Percentiles rank a stretch among this genome's conserved stretches.
These are phyloP conservation scores for Amorphotheca resinae DNA, from an alignment of 495 filamentous ascomycete genomes.

Conservation along the genomic window DNA sequence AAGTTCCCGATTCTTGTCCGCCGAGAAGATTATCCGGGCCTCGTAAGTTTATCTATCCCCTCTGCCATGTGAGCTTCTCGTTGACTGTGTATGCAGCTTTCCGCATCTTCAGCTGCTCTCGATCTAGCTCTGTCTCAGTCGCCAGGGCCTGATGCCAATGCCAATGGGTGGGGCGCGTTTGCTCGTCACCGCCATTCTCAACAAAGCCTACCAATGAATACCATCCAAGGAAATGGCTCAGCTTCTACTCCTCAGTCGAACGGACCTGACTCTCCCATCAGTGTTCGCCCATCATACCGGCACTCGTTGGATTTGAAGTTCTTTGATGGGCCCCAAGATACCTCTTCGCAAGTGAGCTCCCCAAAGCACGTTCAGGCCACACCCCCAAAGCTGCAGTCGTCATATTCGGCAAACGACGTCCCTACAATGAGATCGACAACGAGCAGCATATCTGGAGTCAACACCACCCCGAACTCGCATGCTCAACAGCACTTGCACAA, in stretches of 20 bases:
- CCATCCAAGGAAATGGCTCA: constrained; percentile 18
- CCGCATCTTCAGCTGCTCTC: constrained; percentile 67
- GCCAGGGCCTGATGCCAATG: constrained; percentile 41
- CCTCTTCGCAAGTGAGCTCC: constrained; percentile 24
- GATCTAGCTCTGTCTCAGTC: constrained; percentile 66
- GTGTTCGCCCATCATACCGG: constrained; percentile 35
- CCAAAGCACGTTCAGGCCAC: constrained; percentile 34
- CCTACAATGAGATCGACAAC: constrained; percentile 59
- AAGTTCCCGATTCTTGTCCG: constrained; percentile 49
- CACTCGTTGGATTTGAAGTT: constrained; percentile 44
- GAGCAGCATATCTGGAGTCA: constrained; percentile 24
- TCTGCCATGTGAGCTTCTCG: constrained; percentile 17
- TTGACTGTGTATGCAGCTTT: constrained; percentile 42
- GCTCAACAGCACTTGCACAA: constrained; percentile 72
- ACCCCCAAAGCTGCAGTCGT: constrained; percentile 64
- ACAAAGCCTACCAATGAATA: constrained; percentile 64
- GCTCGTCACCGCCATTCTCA: constrained; percentile 64
- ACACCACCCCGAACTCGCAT: constrained; percentile 48
- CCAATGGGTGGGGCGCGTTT: constrained; percentile 49
- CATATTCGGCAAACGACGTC: constrained; percentile 82
- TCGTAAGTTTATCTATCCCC: constrained; percentile 14
- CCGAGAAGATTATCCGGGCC: constrained; percentile 12
- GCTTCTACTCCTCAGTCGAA: constrained; percentile 9
- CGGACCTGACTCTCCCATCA: constrained; percentile 24
- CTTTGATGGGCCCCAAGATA: constrained; percentile 24